Conservation (phyloP, 2,329 filamentous ascomycete genomes). For the Dactylellina drechsleri region DNA sequence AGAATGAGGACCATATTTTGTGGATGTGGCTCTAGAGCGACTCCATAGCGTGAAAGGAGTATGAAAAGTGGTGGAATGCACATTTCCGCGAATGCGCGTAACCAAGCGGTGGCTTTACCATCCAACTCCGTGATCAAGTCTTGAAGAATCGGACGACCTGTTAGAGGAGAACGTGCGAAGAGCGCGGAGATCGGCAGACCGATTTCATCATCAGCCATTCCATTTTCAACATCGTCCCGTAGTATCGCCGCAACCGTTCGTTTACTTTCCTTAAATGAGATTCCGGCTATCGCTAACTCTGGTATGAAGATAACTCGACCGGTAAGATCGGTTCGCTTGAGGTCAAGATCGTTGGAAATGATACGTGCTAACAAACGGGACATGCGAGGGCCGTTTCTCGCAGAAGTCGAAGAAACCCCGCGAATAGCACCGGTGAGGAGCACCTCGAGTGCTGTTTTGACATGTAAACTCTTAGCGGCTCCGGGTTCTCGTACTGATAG, state of each 20-base stretch:
- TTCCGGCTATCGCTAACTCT: conserved; percentile 23
- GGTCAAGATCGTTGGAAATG: too few relatives aligned
- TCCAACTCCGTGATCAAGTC: too few relatives aligned
- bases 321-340: conserved; percentile 2
- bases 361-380: too few relatives aligned
- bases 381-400: conserved; percentile 32
- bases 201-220: conserved; percentile 30
- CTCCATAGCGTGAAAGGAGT: conserved; percentile 34
- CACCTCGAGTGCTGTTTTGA: conserved; percentile 39
- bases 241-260: conserved; percentile 32
- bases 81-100: conserved; percentile 13
- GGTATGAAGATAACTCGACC: conserved; percentile 29
- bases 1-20: conserved; percentile 35
- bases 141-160: too few relatives aligned
- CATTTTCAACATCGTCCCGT: conserved; percentile 42
- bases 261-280: conserved; percentile 29
- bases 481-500: too few relatives aligned
- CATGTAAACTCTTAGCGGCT: conserved; percentile 20
- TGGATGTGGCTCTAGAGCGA: conserved; percentile 38
- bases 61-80: conserved; percentile 24
- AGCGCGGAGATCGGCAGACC: conserved; percentile 24
- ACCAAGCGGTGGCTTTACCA: conserved; percentile 1
- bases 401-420: conserved; percentile 31
- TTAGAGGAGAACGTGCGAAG: conserved; percentile 6
- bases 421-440: conserved; percentile 36